A percentile compares a stretch with the other conserved stretches of the same genome.
These are phyloP conservation scores for Penicillium lividum DNA, from an alignment of 495 filamentous ascomycete species.

Conservation along the genomic window DNA sequence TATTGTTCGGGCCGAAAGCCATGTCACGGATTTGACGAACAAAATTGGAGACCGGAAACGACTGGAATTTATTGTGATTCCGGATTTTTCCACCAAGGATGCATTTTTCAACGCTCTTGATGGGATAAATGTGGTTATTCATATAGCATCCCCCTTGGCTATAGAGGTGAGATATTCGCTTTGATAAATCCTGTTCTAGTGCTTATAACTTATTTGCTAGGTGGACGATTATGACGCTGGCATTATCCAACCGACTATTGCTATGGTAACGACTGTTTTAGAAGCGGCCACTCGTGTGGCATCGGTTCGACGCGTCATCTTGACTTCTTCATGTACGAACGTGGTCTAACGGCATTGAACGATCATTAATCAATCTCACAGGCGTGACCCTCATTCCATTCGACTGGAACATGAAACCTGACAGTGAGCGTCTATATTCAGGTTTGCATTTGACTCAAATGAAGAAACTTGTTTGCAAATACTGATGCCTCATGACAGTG, in stretches of 20 bases:
- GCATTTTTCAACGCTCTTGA: slow-evolving; percentile 26
- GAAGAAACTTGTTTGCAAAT: not conserved
- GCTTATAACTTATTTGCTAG: slow-evolving; percentile 3
- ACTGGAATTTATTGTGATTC: slow-evolving; percentile 15
- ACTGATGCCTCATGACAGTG: slow-evolving; percentile 1
- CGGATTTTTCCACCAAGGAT: slow-evolving; percentile 27
- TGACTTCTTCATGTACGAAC: slow-evolving; percentile 43
- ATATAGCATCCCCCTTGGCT: slow-evolving; percentile 35
- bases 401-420: slow-evolving; percentile 25
- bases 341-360: not conserved
- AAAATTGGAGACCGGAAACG: not conserved
- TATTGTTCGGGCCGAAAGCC: slow-evolving; percentile 22
- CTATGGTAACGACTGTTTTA: slow-evolving; percentile 42
- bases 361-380: not conserved
- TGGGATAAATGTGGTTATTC: slow-evolving; percentile 31
- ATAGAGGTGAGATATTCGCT: slow-evolving; percentile 9
- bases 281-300: slow-evolving; percentile 36
- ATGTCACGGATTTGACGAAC: slow-evolving; percentile 22
- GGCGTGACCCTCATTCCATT: slow-evolving; percentile 26
- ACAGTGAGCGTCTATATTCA: slow-evolving; percentile 20
- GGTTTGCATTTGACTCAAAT: slow-evolving; percentile 2
- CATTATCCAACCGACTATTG: slow-evolving; percentile 41
- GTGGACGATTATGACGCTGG: slow-evolving; percentile 15
- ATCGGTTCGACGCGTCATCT: slow-evolving; percentile 44
- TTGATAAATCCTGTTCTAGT: not conserved